Conservation (phyloP, 768 basidiomycete genomes). For the Steccherinum ochraceum region DNA sequence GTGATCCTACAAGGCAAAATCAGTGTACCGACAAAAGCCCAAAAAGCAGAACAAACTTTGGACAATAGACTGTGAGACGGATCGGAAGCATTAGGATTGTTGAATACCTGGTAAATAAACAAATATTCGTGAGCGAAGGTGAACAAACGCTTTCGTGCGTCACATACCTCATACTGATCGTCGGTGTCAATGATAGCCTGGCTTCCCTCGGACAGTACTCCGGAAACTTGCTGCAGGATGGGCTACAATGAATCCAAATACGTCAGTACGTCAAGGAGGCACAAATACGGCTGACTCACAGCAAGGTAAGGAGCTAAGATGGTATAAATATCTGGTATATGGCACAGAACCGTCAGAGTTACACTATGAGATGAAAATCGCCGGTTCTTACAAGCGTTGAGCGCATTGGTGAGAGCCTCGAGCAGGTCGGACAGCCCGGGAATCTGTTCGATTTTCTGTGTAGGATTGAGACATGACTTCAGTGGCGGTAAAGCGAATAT, state of each 20-base stretch:
- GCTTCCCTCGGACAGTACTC: constrained; percentile 52
- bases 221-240: constrained; percentile 50
- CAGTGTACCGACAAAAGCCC: not conserved
- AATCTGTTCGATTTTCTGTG: constrained; percentile 53
- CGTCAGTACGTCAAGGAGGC: not conserved
- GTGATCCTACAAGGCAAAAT: constrained; percentile 43
- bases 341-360: not conserved
- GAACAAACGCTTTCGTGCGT: not conserved
- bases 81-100: constrained; percentile 60
- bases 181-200: constrained; percentile 64
- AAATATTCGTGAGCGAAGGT: no score
- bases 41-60: constrained; percentile 38
- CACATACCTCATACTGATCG: constrained; percentile 56
- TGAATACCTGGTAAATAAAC: constrained; percentile 45
- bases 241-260: constrained; percentile 33
- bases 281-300: constrained; percentile 25
- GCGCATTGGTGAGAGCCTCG: constrained; percentile 55
- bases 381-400: constrained; percentile 65
- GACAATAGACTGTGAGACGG: constrained; percentile 70
- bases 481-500: not conserved
- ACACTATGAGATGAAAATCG: not conserved
- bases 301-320: constrained; percentile 60
- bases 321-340: constrained; percentile 49
- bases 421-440: constrained; percentile 53
- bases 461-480: not conserved